A percentile compares a stretch with the other conserved stretches of the same genome.
These are phyloP conservation scores for Talaromyces sp. DNA, from an alignment of 2,329 filamentous ascomycete species.

Conservation along the genomic window DNA sequence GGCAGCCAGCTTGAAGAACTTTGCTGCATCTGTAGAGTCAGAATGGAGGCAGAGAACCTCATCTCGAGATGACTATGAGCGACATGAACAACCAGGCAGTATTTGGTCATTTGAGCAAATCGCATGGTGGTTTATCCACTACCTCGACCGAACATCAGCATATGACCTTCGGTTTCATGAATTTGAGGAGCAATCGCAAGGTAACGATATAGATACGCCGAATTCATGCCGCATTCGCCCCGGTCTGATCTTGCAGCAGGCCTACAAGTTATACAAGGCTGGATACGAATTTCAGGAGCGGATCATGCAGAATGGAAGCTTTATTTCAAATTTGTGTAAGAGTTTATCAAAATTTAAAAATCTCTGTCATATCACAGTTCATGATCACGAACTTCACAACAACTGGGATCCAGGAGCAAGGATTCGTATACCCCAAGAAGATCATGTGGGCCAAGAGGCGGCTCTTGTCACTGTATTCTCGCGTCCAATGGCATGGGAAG, in stretches of 20 bases:
- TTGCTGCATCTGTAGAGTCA: not conserved
- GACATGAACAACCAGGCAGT: not conserved
- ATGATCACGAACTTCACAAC: not conserved
- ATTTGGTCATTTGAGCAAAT: not conserved
- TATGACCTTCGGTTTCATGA: not conserved
- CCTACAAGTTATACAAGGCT: conserved; percentile 5
- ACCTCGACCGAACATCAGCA: not conserved
- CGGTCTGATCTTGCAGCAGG: not conserved
- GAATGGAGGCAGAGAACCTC: conserved; percentile 2
- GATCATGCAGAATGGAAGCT: not conserved
- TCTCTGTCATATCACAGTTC: not conserved
- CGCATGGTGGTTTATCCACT: not conserved
- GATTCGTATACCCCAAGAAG: not conserved
- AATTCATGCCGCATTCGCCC: not conserved
- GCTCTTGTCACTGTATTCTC: conserved; percentile 7
- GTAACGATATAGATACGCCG: not conserved
- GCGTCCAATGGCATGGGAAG: conserved; percentile 4
- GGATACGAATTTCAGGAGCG: conserved; percentile 1
- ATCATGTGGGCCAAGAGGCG: not conserved
- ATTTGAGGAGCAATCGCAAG: not conserved
- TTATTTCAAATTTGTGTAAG: not conserved
- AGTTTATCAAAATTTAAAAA: not conserved
- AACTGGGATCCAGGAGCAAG: not conserved
- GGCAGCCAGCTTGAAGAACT: conserved; percentile 3
- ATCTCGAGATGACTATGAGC: not conserved